Evolutionary conservation across 108 stramenopile genomes (phyloP), one percentile per base, ranked within the genome.

Genomic region (Conticribra weissflogii): DNA sequence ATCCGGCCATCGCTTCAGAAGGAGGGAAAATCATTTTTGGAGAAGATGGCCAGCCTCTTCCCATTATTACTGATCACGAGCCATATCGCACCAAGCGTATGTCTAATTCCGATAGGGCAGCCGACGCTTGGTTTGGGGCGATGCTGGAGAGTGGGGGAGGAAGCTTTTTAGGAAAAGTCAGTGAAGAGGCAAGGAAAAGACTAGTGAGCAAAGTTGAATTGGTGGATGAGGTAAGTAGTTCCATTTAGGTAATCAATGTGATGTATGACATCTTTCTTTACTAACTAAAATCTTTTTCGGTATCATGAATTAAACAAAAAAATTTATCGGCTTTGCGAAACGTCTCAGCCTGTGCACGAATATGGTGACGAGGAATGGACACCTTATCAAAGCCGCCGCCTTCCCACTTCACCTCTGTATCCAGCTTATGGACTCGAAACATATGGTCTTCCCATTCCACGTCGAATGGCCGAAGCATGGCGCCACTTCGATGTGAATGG

Each of bases 391-490:
- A 54, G 33, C 9, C 75, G 85, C 34, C 82, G 84, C 19, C 76
- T 92, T 62, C 93, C 91, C 30, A 88, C 88, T 72, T 84, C 86
- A 57, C 89, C 91, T 4, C 50, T 95, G 49, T 77, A 74, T 44
- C 93, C 93, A 12, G 88, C 93, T 4, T 95, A 86, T 80, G 93
- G 93, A 8, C 63, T 90, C 32, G 93, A 95, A 60, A 74, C 88
- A 52, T 95, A 84, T 68, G 93, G 93, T 3, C 51, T 95, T 17
- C 93, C 93, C 7, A 78, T 85, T 44, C 83, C 84, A 17, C 71
- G 91, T 45, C 85, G 85, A 30, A 85, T 88, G 28, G 94, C 94
- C 18, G 94, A 95, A 71, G 83, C 94, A 12, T 95, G 94, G 94
- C 71, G 90, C 33, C 83, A 90, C 21, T 95, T 93, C 79, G 94